These are phyloP conservation scores for Yarrowia deformans DNA, from an alignment of 805 yeast genomes.

Conservation along the genomic window DNA sequence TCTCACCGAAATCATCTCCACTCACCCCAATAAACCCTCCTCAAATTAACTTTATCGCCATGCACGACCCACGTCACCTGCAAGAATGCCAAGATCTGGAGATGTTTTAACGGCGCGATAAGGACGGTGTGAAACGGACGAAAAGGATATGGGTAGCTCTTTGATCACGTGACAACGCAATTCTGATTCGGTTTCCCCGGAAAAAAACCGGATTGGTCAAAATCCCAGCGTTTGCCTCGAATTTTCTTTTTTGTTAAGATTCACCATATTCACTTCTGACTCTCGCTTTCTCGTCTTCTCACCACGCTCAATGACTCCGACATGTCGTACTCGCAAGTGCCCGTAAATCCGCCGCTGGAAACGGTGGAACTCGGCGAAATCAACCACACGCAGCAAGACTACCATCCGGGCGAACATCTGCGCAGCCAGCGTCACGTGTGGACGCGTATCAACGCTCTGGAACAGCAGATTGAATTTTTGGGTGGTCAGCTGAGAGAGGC, in stretches of 20 bases:
- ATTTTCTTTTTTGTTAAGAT: too few species aligned
- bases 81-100: slow-evolving; percentile 16
- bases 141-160: too few species aligned
- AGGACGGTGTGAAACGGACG: too few species aligned
- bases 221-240: too few species aligned
- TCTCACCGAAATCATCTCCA: too few species aligned
- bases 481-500: slow-evolving; percentile 17
- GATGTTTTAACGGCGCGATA: background rate
- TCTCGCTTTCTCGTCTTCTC: background rate
- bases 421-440: slow-evolving; percentile 8
- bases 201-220: too few species aligned
- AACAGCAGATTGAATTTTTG: slow-evolving; percentile 17
- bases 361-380: slow-evolving; percentile 16
- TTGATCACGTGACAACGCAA: background rate
- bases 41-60: background rate
- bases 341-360: slow-evolving; percentile 10
- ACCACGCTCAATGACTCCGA: background rate
- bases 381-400: slow-evolving; percentile 13
- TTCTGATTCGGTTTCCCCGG: too few species aligned
- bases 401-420: slow-evolving; percentile 11
- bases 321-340: slow-evolving; percentile 23
- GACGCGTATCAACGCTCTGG: slow-evolving; percentile 26
- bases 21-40: too few species aligned
- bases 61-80: background rate
- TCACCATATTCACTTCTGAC: too few species aligned